A percentile compares a stretch with the other conserved stretches of the same genome.
phyloP scores from a whole-genome alignment of 2,329 filamentous ascomycete species.

The Diaporthe citriasiana region DNA sequence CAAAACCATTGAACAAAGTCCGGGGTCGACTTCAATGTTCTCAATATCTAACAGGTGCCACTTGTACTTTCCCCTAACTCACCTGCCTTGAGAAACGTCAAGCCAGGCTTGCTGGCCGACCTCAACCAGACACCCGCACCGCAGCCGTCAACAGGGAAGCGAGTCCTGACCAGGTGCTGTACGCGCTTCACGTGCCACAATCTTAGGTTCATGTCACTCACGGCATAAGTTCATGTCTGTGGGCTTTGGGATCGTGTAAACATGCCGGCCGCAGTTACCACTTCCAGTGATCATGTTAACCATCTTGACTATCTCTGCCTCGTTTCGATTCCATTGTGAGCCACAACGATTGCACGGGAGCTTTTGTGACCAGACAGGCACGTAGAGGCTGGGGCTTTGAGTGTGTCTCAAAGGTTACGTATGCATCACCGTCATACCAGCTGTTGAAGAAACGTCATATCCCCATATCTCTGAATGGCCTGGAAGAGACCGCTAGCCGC shows the following conservation, averaged over 20 bases:
- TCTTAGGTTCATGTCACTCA: not conserved
- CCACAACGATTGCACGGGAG: not conserved
- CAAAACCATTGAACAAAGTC: no score
- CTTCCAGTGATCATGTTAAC: not conserved
- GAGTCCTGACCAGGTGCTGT: no score
- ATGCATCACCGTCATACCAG: not conserved
- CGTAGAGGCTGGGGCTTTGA: not conserved
- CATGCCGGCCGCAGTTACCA: conserved; percentile 2
- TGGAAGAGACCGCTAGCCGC: not conserved
- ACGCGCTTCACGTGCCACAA: not conserved
- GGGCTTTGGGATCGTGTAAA: conserved; percentile 5
- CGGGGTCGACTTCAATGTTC: not conserved
- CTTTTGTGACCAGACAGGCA: not conserved
- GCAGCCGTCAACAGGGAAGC: no score
- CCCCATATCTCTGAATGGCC: not conserved
- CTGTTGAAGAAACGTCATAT: conserved; percentile 19
- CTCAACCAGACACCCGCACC: conserved; percentile 5
- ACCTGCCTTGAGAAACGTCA: conserved; percentile 26
- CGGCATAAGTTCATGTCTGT: conserved; percentile 17
- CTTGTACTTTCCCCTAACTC: not conserved
- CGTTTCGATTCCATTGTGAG: not conserved
- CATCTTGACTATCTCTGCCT: not conserved
- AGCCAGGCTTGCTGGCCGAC: conserved; percentile 10
- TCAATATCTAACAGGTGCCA: no score
- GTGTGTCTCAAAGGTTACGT: not conserved